phyloP scores from a whole-genome alignment of 768 basidiomycete genomes.

The Chalciporus chontae region DNA sequence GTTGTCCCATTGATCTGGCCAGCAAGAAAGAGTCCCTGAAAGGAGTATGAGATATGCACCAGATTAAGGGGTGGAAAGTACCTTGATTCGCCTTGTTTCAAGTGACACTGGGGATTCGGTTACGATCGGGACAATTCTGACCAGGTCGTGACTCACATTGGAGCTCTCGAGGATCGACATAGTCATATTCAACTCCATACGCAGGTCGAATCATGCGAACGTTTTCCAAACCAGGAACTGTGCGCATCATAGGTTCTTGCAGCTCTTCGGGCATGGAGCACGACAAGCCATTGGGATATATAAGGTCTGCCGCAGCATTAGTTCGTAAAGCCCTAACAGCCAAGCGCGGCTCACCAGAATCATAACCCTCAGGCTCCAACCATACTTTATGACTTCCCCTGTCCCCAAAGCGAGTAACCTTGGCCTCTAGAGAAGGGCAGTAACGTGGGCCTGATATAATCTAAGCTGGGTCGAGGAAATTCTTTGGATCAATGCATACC shows the following conservation, averaged over 20 bases:
- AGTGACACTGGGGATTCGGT: constrained; percentile 54
- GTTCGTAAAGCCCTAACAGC: not conserved
- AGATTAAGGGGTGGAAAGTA: constrained; percentile 17
- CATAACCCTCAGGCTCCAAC: constrained; percentile 92
- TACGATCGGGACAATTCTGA: not conserved
- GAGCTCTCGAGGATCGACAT: constrained; percentile 83
- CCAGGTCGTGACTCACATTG: constrained; percentile 44
- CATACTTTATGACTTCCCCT: constrained; percentile 74
- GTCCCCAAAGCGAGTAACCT: constrained; percentile 74
- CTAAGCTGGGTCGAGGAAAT: not conserved
- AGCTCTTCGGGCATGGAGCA: constrained; percentile 84
- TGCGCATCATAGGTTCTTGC: constrained; percentile 79
- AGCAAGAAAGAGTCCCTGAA: constrained; percentile 77
- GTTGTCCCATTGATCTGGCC: constrained; percentile 94
- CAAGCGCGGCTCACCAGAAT: constrained; percentile 56
- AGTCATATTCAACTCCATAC: constrained; percentile 92
- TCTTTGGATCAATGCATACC: constrained; percentile 38
- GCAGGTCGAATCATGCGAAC: constrained; percentile 82
- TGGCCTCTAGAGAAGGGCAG: constrained; percentile 88
- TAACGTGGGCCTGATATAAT: constrained; percentile 70
- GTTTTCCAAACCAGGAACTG: constrained; percentile 80
- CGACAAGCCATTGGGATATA: constrained; percentile 90
- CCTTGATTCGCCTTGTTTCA: constrained; percentile 81
- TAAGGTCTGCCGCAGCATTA: constrained; percentile 50
- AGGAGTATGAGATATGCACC: not conserved